Percentiles rank a stretch among this genome's conserved stretches.
These are phyloP conservation scores for Fusarium acutatum DNA, from an alignment of 2,329 filamentous ascomycete species.

Conservation along the genomic window DNA sequence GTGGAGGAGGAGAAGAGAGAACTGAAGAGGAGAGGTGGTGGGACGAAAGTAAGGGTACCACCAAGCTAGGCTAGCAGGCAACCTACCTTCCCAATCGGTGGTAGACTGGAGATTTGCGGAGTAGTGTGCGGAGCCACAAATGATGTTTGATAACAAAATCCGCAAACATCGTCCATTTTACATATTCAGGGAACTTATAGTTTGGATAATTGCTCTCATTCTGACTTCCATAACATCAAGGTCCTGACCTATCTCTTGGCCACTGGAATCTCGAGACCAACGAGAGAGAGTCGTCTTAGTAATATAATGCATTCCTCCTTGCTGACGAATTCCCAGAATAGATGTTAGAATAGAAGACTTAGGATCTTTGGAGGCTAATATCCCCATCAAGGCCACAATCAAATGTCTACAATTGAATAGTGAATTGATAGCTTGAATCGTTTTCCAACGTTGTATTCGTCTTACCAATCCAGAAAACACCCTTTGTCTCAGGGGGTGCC, in stretches of 20 bases:
- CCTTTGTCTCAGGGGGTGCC: neutral
- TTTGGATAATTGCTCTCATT: neutral
- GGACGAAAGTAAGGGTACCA: conserved; percentile 19
- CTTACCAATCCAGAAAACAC: neutral
- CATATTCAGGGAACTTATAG: neutral
- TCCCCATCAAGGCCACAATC: neutral
- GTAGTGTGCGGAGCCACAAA: neutral
- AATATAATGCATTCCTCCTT: neutral
- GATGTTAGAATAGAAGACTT: neutral
- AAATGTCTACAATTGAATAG: neutral
- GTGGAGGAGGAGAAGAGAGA: conserved; percentile 16
- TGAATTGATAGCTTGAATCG: neutral
- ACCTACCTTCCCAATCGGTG: conserved; percentile 40
- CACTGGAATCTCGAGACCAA: too few relatives aligned
- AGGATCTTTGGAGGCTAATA: neutral
- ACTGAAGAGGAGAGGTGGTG: conserved; percentile 19
- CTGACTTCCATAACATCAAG: neutral
- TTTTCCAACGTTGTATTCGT: neutral
- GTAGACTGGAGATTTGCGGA: conserved; percentile 30
- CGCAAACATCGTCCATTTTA: neutral
- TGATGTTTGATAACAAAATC: neutral
- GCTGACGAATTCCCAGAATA: neutral
- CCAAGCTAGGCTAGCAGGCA: conserved; percentile 3
- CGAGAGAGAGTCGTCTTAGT: neutral
- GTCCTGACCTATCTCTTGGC: neutral